Percentiles rank a stretch among this genome's conserved stretches.
Conservation (phyloP, 1,284 basidiomycete genomes). For the Hemileia vastatrix region DNA sequence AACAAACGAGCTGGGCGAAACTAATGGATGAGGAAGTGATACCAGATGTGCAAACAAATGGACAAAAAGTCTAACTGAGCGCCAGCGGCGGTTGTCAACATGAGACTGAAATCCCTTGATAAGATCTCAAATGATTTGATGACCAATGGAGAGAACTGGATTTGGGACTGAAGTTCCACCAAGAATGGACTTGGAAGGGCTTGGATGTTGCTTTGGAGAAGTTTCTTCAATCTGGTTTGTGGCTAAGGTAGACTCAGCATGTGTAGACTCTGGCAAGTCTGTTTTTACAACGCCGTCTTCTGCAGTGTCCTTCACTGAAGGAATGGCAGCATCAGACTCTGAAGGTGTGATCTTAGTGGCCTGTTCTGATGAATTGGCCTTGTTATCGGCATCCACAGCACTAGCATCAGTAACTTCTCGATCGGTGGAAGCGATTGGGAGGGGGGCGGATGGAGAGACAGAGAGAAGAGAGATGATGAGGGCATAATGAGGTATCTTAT, state of each 20-base stretch:
- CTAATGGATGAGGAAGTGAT: conserved; percentile 30
- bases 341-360: too few species aligned
- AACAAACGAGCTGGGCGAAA: neutral
- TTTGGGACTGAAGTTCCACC: too few species aligned
- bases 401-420: too few species aligned
- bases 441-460: conserved; percentile 49
- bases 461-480: conserved; percentile 62
- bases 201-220: conserved; percentile 35
- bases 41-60: conserved; percentile 81
- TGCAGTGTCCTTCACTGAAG: too few species aligned
- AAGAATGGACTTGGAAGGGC: too few species aligned
- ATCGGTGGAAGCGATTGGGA: conserved; percentile 14
- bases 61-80: conserved; percentile 71
- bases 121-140: conserved; percentile 69
- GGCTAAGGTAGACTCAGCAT: too few species aligned
- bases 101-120: conserved; percentile 74
- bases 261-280: too few species aligned
- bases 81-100: conserved; percentile 75
- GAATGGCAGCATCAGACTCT: too few species aligned
- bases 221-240: too few species aligned
- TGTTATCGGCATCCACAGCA: too few species aligned
- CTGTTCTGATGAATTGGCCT: too few species aligned
- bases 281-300: too few species aligned
- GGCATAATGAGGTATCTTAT: conserved; percentile 79
- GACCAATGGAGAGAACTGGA: conserved; percentile 53